Evolutionary conservation across 1,139 yeast genomes (phyloP).

Genomic region (Sugiyamaella neomexicana): DNA sequence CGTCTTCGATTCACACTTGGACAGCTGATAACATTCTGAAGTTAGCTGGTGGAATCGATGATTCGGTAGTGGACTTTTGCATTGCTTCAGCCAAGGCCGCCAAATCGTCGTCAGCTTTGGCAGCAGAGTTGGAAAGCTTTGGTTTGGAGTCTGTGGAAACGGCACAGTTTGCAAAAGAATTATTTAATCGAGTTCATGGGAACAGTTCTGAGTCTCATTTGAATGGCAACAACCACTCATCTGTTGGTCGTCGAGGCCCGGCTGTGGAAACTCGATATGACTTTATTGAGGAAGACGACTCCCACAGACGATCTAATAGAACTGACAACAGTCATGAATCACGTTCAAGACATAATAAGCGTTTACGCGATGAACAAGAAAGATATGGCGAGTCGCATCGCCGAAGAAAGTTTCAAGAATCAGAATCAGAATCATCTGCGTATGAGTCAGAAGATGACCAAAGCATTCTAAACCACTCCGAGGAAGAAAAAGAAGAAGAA

Average conservation of each 20-base stretch:
- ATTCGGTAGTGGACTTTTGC: constrained; percentile 36
- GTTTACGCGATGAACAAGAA: background rate
- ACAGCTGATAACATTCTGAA: constrained; percentile 32
- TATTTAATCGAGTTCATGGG: constrained; percentile 30
- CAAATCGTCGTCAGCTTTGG: constrained; percentile 29
- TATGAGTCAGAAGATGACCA: constrained; percentile 14
- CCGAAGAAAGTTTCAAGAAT: constrained; percentile 6
- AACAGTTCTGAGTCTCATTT: constrained; percentile 13
- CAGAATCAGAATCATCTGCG: constrained; percentile 19
- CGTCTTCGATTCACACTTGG: constrained; percentile 27
- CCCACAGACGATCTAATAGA: background rate
- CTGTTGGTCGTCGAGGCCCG: constrained; percentile 6
- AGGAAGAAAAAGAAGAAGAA: background rate
- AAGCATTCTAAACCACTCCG: background rate
- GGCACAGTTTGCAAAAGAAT: constrained; percentile 31
- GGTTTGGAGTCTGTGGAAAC: constrained; percentile 34
- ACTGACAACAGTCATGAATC: background rate
- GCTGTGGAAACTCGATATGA: constrained; percentile 23
- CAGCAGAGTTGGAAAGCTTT: constrained; percentile 30
- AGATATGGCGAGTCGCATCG: constrained; percentile 1
- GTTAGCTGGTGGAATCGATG: constrained; percentile 36
- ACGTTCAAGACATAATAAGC: constrained; percentile 1
- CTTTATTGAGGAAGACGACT: constrained; percentile 22
- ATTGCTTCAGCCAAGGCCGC: constrained; percentile 37
- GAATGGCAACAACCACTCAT: constrained; percentile 9